Evolutionary conservation across 1,284 basidiomycete species (phyloP).

Genomic region (Sporisorium iseilematis-ciliati): DNA sequence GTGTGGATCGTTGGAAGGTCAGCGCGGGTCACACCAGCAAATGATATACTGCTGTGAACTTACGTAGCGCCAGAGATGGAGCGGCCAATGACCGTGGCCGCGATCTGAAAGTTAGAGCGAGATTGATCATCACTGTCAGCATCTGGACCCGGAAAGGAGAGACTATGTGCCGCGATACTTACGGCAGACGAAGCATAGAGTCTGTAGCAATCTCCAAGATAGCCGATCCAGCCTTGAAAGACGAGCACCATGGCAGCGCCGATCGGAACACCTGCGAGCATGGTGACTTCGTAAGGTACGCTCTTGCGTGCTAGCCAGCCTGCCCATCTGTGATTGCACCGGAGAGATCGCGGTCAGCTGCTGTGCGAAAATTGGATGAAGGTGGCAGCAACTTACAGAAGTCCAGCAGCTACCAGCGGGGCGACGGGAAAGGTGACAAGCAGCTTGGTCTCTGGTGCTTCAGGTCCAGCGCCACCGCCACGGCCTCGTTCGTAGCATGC

Average conservation of each 20-base stretch:
- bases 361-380: background rate
- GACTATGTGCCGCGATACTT: background rate
- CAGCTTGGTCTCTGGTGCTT: conserved; percentile 30
- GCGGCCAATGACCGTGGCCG: conserved; percentile 41
- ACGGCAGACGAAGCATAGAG: conserved; percentile 47
- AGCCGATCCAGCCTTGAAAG: conserved; percentile 51
- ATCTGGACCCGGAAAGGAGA: no score
- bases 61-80: conserved; percentile 45
- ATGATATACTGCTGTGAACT: background rate
- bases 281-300: conserved; percentile 29
- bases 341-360: background rate
- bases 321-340: conserved; percentile 19
- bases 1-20: background rate
- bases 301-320: conserved; percentile 31
- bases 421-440: conserved; percentile 28
- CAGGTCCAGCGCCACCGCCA: background rate
- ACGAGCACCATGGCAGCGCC: conserved; percentile 46
- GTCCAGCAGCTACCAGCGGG: conserved; percentile 39
- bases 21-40: background rate
- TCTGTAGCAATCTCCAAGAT: conserved; percentile 48
- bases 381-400: conserved; percentile 36
- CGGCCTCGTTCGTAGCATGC: conserved; percentile 24
- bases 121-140: background rate
- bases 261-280: conserved; percentile 43
- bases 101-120: conserved; percentile 25